Evolutionary conservation across 495 filamentous ascomycete genomes (phyloP), one percentile per base, ranked within the genome.

Genomic region (Aspergillus biplanus): DNA sequence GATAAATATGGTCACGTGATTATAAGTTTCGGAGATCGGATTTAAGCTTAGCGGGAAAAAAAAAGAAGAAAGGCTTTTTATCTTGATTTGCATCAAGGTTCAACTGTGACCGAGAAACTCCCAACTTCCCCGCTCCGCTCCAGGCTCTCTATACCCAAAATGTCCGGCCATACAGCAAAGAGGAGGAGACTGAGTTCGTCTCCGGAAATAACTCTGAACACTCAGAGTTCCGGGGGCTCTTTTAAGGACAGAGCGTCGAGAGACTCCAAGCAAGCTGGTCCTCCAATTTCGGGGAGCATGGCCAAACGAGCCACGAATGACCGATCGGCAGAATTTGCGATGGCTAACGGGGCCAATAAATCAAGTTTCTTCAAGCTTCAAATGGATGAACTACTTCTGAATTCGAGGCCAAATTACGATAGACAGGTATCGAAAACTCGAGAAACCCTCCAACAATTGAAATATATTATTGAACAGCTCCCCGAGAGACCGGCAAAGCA

Each of bases 281-380:
- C 16, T 50, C 6, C 13, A 4, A 16, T 35, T 58, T 21, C 46
- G 31, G 6, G 12, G 33, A 16, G 21, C 52, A 61, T 62, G 32
- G 34, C 18, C 18, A 64, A 56, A 39, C 68, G 54, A 48, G 69
- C 50, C 37, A 74, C 71, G 27, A 67, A 68, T 63, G 65, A 73
- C 59, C 69, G 69, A 31, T 73, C 74, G 42, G 74, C 74, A 27
- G 79, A 82, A 60, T 66, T 80, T 55, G 77, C 77, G 18, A 72
- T 72, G 64, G 73, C 77, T n/a, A 78, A 69, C 50, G 79, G 79
- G n/a, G 67, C 78, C 44, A 89, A 85, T 75, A 87, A 87, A 65
- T 89, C 86, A 39, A 91, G 84, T 69, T 80, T 92, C 65, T 96
- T 98, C 77, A 90, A 94, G 66, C 78, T 99, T 34, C 91, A 97